Base-by-base conservation (phyloP, 164 flowering plant genomes). In the Umbilicus rupestris region DNA sequence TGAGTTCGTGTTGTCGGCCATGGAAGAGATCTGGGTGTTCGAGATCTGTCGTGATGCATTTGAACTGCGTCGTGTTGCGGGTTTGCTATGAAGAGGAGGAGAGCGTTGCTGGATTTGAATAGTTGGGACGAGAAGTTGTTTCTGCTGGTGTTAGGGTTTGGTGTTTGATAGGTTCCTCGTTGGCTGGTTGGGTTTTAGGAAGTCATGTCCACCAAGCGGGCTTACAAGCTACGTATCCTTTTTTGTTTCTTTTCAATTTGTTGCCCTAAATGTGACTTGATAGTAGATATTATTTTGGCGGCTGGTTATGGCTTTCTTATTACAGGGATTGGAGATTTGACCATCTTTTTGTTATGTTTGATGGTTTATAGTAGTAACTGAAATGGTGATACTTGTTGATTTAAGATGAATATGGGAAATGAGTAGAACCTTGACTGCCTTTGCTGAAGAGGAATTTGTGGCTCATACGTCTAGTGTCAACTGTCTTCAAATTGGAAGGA, bases 401-500 rank as follows among this genome's bases (percentile, higher is more conserved):
- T 42, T 65, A 11, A 17, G 15, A 60, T 19, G 55, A 47, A 52
- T 29, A 50, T 31, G 66, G 66, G 0, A 35, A 15, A 35, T 11
- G 14, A 5, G 63, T 60, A 46, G 16, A 11, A 55, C 87, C 83
- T 84, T 79, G 66, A 84, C 78, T 35, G 30, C 37, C 28, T 16
- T 57, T 60, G 49, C 33, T 67, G 33, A 14, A 94, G 99, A 94
- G 92, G 99, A 94, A 74, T 91, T 91, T 74, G 99, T 94, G 64
- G 99, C 99, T 1, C 99, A 91, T 76, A 66, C 90, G 66, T 80
- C 89, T 15, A 82, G 76, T 62, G 99, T 94, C n/a, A 94, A 94
- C 71, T 94, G 97, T 76, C 84, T 94, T 24, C 89, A 85, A 77
- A 94, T 91, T 73, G 97, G 97, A 50, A 83, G 90, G 84, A 94